Conservation (phyloP, 352 stramenopile species). For the Nothophytophthora sp. region DNA sequence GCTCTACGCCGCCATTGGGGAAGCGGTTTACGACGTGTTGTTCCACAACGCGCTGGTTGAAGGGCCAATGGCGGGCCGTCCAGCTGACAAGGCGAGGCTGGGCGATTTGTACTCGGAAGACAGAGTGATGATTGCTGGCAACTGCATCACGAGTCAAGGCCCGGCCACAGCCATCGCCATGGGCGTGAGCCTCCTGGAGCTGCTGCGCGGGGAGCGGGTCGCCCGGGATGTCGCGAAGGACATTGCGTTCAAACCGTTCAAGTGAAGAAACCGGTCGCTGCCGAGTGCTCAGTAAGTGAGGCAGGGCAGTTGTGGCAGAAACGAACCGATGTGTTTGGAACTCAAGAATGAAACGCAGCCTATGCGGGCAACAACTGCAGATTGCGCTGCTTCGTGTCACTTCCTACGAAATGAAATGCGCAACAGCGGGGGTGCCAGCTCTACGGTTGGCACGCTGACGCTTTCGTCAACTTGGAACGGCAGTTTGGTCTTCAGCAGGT, state of each 20-base stretch:
- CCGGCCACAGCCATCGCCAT: constrained; percentile 58
- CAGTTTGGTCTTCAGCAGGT: constrained; percentile 47
- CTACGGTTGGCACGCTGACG: constrained; percentile 10
- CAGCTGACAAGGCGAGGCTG: constrained; percentile 31
- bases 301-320: too few species aligned
- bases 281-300: too few species aligned
- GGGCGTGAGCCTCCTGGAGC: constrained; percentile 56
- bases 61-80: constrained; percentile 44
- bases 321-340: too few species aligned
- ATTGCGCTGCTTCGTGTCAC: constrained; percentile 7
- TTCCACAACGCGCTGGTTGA: constrained; percentile 53
- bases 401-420: constrained; percentile 25
- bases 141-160: constrained; percentile 70
- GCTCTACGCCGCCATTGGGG: constrained; percentile 57
- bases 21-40: constrained; percentile 55
- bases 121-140: constrained; percentile 52
- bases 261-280: constrained; percentile 12
- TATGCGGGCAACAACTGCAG: too few species aligned
- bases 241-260: constrained; percentile 35
- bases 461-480: constrained; percentile 45
- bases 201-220: constrained; percentile 53
- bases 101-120: constrained; percentile 55
- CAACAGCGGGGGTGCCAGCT: constrained; percentile 32
- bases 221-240: constrained; percentile 24
- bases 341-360: too few species aligned